These are phyloP conservation scores for Tetradesmus lagerheimii DNA, from an alignment of 139 green algal species.

Conservation along the genomic window DNA sequence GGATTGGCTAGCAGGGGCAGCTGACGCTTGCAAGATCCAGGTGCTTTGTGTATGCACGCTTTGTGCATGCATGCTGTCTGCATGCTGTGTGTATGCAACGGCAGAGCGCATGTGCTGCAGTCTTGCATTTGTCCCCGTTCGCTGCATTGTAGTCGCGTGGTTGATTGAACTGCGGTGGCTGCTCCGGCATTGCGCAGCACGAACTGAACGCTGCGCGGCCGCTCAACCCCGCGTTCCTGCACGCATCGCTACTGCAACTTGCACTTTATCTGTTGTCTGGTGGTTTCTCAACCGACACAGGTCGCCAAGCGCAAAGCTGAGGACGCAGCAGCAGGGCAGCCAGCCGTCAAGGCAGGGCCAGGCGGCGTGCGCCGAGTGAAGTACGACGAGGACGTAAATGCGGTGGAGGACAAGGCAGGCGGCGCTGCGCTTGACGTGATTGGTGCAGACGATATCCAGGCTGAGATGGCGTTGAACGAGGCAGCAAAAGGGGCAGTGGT, in stretches of 20 bases:
- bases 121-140: too few relatives aligned
- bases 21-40: background rate
- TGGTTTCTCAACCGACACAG: background rate
- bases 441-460: constrained; percentile 26
- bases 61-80: too few relatives aligned
- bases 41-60: too few relatives aligned
- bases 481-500: constrained; percentile 34
- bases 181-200: too few relatives aligned
- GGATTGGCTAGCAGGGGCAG: background rate
- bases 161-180: too few relatives aligned
- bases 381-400: constrained; percentile 29
- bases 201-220: too few relatives aligned
- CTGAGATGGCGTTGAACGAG: constrained; percentile 29
- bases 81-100: too few relatives aligned
- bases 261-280: too few relatives aligned
- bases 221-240: too few relatives aligned
- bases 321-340: background rate
- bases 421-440: constrained; percentile 10
- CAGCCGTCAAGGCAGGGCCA: background rate
- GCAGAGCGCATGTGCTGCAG: too few relatives aligned
- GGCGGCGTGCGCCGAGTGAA: background rate
- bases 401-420: background rate
- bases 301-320: constrained; percentile 15
- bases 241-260: too few relatives aligned
- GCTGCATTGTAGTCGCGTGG: too few relatives aligned